Evolutionary conservation across 306 rosid species (phyloP), one percentile per base, ranked within the genome.

Genomic region (Trichosanthes cucumerina): DNA sequence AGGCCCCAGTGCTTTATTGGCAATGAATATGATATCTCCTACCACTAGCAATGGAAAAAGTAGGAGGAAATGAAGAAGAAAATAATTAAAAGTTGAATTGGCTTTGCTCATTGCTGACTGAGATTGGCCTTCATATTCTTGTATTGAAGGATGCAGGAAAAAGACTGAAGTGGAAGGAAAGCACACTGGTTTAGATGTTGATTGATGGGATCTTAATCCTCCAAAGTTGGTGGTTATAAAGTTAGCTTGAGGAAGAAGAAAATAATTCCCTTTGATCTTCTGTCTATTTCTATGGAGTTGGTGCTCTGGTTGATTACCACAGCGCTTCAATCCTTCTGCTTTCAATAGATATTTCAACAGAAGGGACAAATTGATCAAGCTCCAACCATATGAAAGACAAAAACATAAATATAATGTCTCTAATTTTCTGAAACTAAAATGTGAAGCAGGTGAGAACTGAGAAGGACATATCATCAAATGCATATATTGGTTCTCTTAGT

Each of bases 1-100:
- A 39, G 62, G 78, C 38, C 79, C 79, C 79, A 36, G 18, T 75
- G 79, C 79, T 75, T 75, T 75, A 75, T 50, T 56, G 63, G 46
- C 66, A 43, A 53, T 54, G 74, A 38, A 38, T 9, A 66, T 38
- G 79, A 54, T 54, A 53, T 36, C 64, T 2, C 28, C 23, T 75
- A 23, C 65, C 78, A 75, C 79, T 50, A 38, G 34, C 16, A 10
- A 43, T n/a, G 1, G 28, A 41, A n/a, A 69, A 69, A 69, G 75
- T 5, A 41, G 26, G 5, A 44, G 33, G 23, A 23, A 69, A n/a
- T 10, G 14, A 50, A 28, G 78, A 4, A 26, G 46, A 74, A 9
- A 74, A 74, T 50, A 53, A 74, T 28, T 47, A 53, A 26, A 74
- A 74, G 24, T 28, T 15, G 11, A 19, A 72, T 21, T 44, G 53